These are phyloP conservation scores for Gnetum montanum DNA, from an alignment of 75 land plant genomes.

Conservation along the genomic window DNA sequence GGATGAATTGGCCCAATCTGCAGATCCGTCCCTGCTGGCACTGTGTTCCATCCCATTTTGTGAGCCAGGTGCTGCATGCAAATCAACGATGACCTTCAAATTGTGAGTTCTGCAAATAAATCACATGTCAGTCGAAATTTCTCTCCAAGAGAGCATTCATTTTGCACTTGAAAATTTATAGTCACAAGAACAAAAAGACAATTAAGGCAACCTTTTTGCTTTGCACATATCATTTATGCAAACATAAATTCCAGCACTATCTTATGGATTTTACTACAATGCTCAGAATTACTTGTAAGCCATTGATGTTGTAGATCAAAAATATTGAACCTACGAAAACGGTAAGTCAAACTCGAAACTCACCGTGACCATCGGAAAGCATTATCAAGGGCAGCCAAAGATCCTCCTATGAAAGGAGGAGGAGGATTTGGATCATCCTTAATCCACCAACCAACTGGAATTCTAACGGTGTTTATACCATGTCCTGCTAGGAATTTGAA, in stretches of 20 bases:
- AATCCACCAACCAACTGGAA: slow-evolving; percentile 96
- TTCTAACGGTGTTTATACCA: slow-evolving; percentile 77
- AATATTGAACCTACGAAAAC: too few relatives aligned
- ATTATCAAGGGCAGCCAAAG: slow-evolving; percentile 58
- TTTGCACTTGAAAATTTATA: too few relatives aligned
- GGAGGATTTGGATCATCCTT: slow-evolving; percentile 72
- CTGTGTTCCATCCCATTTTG: slow-evolving; percentile 76
- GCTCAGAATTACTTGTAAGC: not conserved
- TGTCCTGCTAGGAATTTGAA: slow-evolving; percentile 44
- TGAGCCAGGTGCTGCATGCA: slow-evolving; percentile 73
- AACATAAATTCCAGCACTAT: not conserved
- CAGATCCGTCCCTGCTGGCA: slow-evolving; percentile 52
- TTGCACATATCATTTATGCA: too few relatives aligned
- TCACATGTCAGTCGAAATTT: not conserved
- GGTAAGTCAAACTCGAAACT: slow-evolving; percentile 25
- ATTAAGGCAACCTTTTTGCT: too few relatives aligned
- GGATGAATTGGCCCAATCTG: slow-evolving; percentile 51
- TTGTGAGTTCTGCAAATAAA: slow-evolving; percentile 27
- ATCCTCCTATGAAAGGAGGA: slow-evolving; percentile 66
- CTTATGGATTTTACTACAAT: not conserved
- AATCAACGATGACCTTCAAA: slow-evolving; percentile 58
- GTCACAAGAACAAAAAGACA: too few relatives aligned
- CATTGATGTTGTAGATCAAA: not conserved
- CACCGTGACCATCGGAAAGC: slow-evolving; percentile 86
- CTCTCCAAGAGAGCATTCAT: not conserved